Evolutionary conservation across 331 rosid genomes (phyloP), one percentile per base, ranked within the genome.

Genomic region (Cydonia oblonga): DNA sequence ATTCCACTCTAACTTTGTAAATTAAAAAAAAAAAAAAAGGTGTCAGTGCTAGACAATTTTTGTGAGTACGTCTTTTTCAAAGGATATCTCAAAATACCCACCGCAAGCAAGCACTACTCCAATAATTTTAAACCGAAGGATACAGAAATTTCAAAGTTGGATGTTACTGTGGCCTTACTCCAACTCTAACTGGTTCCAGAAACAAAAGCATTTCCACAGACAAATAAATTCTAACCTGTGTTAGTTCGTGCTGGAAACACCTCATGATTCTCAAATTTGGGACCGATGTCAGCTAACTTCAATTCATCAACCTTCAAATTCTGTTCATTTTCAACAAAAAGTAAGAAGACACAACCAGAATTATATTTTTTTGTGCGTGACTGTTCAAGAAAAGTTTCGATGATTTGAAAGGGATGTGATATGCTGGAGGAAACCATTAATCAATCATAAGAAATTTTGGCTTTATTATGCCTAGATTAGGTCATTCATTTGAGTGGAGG

Each of bases 211-310:
- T 10, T 11, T 23, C 40, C 20, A 62, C 71, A 69, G 62, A 59
- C 66, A 64, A 42, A 44, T 26, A 20, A 73, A 73, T 77, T 60
- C 81, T 56, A 67, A 90, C 98, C 97, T 78, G 98, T 89, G 82
- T 91, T 93, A n/a, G 96, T 93, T 80, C 97, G 85, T 69, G 96
- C 96, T 3, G 96, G 99, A 75, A 95, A 95, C 91, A 88, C 61
- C 80, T 80, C 89, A 68, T 95, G 98, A 69, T 85, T 79, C 80
- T 91, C 99, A 79, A 95, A 95, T 56, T 84, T 88, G 49, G 96
- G 96, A 73, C 99, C 99, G 78, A 95, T 87, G 81, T 90, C 90
- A 64, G 96, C 88, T 53, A 95, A 85, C n/a, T 86, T 84, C 79
- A 95, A 73, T 61, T 89, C 96, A 84, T 91, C 96, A 25, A 95